Conservation (phyloP, 257 asterid genomes). For the Avicennia marina region DNA sequence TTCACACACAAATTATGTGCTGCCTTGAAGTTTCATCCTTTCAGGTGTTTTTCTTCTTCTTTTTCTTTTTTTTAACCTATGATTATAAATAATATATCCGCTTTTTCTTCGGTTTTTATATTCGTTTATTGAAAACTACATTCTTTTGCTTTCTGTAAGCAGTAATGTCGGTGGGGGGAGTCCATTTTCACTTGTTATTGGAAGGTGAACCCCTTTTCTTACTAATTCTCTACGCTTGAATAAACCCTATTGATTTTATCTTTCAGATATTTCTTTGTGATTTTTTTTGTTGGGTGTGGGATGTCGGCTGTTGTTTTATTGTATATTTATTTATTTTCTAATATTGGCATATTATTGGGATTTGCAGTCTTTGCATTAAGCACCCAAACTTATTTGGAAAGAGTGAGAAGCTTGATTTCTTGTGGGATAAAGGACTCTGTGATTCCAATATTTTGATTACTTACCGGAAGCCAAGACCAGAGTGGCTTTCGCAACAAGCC, state of each 20-base stretch:
- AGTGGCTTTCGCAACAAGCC: slow-evolving; percentile 85
- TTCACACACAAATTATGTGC: slow-evolving; percentile 91
- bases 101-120: neutral
- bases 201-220: slow-evolving; percentile 43
- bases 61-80: neutral
- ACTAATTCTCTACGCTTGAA: neutral
- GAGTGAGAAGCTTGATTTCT: slow-evolving; percentile 92
- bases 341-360: too few species aligned
- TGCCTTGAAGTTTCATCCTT: slow-evolving; percentile 76
- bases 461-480: slow-evolving; percentile 83
- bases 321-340: neutral
- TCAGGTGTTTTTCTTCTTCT: slow-evolving; percentile 46
- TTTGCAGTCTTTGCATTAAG: slow-evolving; percentile 81
- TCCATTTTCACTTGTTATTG: slow-evolving; percentile 86
- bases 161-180: slow-evolving; percentile 61
- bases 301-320: too few species aligned
- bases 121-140: too few species aligned
- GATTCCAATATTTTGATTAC: slow-evolving; percentile 81
- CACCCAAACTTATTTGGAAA: slow-evolving; percentile 95
- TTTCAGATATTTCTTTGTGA: neutral
- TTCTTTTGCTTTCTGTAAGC: slow-evolving; percentile 26
- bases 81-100: neutral
- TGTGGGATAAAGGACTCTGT: slow-evolving; percentile 93
- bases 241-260: neutral
- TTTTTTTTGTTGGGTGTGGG: neutral